Percentiles rank a stretch among this genome's conserved stretches.
These are phyloP conservation scores for Amoebophrya sp. DNA, from an alignment of 169 alveolate species.

Conservation along the genomic window DNA sequence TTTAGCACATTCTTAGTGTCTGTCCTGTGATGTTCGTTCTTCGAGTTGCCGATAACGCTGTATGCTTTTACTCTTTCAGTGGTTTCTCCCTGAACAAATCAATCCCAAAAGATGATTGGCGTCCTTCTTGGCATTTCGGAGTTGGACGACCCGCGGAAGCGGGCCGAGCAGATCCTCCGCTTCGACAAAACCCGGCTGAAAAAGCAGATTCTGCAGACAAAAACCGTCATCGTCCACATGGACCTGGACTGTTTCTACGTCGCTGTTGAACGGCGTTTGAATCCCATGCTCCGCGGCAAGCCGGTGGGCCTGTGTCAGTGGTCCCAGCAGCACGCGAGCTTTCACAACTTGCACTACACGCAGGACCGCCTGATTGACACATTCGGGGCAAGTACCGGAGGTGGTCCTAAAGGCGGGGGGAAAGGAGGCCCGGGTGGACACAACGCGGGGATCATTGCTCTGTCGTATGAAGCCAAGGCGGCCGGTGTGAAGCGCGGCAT, in stretches of 20 bases:
- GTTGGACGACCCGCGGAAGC: too few relatives aligned
- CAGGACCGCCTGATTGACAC: background rate
- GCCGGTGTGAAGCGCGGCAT: background rate
- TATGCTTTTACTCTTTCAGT: too few relatives aligned
- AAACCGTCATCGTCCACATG: background rate
- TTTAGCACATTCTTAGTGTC: too few relatives aligned
- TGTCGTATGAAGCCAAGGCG: background rate
- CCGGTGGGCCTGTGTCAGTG: slow-evolving; percentile 22
- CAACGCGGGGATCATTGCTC: background rate
- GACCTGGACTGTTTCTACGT: slow-evolving; percentile 9
- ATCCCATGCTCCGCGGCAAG: background rate
- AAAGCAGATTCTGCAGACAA: background rate
- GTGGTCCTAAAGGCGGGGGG: too few relatives aligned
- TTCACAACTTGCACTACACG: background rate
- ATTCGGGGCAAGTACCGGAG: too few relatives aligned
- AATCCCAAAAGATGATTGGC: too few relatives aligned
- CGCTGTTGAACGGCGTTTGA: slow-evolving; percentile 2
- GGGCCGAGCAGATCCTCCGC: background rate
- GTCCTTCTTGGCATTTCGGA: too few relatives aligned
- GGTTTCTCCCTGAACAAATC: too few relatives aligned
- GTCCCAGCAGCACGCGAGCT: background rate
- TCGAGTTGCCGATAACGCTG: too few relatives aligned
- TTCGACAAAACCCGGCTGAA: background rate
- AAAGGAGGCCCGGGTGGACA: background rate
- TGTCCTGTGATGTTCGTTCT: too few relatives aligned